These are phyloP conservation scores for Rutstroemia sp. DNA, from an alignment of 2,329 filamentous ascomycete genomes.

Conservation along the genomic window DNA sequence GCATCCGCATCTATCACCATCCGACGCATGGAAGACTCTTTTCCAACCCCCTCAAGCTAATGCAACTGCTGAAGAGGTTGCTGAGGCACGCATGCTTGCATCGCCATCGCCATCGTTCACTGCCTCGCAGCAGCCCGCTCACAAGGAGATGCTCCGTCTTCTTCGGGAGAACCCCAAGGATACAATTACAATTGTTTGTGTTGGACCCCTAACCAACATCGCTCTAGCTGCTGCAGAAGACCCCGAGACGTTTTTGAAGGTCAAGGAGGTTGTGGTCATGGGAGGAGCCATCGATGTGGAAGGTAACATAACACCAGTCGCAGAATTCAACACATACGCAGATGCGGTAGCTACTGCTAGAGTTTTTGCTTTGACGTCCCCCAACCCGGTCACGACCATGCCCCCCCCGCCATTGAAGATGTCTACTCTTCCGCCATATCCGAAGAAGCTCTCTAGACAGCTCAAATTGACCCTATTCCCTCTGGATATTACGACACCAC, in stretches of 20 bases:
- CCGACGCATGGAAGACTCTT: conserved; percentile 65
- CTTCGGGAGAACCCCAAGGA: conserved; percentile 73
- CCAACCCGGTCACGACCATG: conserved; percentile 69
- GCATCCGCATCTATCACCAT: conserved; percentile 67
- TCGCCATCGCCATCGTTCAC: conserved; percentile 53
- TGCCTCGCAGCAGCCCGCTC: conserved; percentile 64
- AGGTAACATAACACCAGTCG: conserved; percentile 79
- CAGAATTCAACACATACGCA: conserved; percentile 94
- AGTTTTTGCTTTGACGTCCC: conserved; percentile 70
- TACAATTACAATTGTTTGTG: conserved; percentile 81
- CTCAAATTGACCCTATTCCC: conserved; percentile 67
- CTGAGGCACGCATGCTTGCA: conserved; percentile 26
- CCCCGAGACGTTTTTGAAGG: conserved; percentile 78
- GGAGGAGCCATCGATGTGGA: conserved; percentile 73
- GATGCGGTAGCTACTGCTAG: conserved; percentile 73
- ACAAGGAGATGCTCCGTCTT: conserved; percentile 84
- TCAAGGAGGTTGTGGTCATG: conserved; percentile 93
- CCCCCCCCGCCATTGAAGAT: conserved; percentile 54
- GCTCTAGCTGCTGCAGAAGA: conserved; percentile 84
- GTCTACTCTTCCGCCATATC: conserved; percentile 52
- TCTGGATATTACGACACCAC: conserved; percentile 68
- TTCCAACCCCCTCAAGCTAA: conserved; percentile 44
- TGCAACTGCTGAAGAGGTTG: conserved; percentile 39
- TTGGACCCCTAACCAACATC: conserved; percentile 90
- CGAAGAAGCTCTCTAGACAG: conserved; percentile 50